phyloP scores from a whole-genome alignment of 768 basidiomycete species.

The Termitomyces sp. region DNA sequence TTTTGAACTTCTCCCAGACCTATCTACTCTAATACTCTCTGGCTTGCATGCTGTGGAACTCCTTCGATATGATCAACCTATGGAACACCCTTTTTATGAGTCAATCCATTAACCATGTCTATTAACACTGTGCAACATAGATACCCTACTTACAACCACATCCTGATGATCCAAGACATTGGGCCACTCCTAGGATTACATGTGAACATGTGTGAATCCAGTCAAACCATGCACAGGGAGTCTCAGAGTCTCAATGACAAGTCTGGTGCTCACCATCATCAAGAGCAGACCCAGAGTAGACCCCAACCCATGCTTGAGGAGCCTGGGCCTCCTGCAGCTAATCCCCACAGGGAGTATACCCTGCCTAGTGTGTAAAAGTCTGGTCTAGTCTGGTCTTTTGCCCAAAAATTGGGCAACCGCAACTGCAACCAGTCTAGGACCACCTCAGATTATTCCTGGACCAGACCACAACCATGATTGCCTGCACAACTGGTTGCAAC shows the following conservation, averaged over 20 bases:
- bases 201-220: neutral
- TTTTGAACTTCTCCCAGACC: too few species aligned
- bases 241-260: neutral
- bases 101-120: neutral
- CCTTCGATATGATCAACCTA: neutral
- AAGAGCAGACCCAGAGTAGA: neutral
- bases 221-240: neutral
- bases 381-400: too few species aligned
- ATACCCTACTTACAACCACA: neutral
- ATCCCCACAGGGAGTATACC: neutral
- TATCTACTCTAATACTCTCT: too few species aligned
- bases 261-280: neutral
- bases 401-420: too few species aligned
- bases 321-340: neutral
- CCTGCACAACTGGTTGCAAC: too few species aligned
- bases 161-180: too few species aligned
- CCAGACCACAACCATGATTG: too few species aligned
- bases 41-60: neutral
- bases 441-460: too few species aligned
- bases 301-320: neutral
- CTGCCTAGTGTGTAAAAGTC: too few species aligned
- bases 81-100: neutral
- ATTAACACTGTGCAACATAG: neutral
- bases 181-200: neutral
- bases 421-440: too few species aligned